phyloP scores from a whole-genome alignment of 345 rosid species.

The Acer yangbiense region DNA sequence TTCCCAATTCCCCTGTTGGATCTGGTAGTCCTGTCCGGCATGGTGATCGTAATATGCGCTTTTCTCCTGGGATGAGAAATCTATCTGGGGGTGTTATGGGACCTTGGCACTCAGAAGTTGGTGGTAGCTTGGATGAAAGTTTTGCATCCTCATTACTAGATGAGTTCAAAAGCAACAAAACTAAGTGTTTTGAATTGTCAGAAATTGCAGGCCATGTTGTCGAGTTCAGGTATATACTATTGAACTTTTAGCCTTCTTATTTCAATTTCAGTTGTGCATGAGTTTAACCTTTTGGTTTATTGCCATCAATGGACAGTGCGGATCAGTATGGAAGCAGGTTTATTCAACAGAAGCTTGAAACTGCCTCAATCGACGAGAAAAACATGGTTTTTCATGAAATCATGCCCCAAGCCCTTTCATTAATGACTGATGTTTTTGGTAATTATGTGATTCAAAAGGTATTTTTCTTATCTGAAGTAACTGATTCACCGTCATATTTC shows the following conservation, averaged over 20 bases:
- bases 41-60: slow-evolving; percentile 49
- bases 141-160: slow-evolving; percentile 62
- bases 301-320: slow-evolving; percentile 47
- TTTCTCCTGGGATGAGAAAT: slow-evolving; percentile 55
- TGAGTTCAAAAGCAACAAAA: slow-evolving; percentile 70
- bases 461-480: slow-evolving; percentile 8
- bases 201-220: slow-evolving; percentile 76
- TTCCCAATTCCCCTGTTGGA: slow-evolving; percentile 54
- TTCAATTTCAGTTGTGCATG: background rate
- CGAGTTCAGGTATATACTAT: slow-evolving; percentile 62
- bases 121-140: slow-evolving; percentile 48
- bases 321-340: slow-evolving; percentile 97
- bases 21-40: slow-evolving; percentile 55
- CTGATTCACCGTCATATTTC: background rate
- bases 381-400: slow-evolving; percentile 88
- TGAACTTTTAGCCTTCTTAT: background rate
- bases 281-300: slow-evolving; percentile 17
- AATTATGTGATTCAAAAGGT: slow-evolving; percentile 98
- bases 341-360: slow-evolving; percentile 96
- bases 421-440: slow-evolving; percentile 97
- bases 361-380: slow-evolving; percentile 82
- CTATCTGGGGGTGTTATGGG: slow-evolving; percentile 52
- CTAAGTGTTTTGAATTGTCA: slow-evolving; percentile 69
- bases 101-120: slow-evolving; percentile 57
- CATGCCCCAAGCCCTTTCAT: slow-evolving; percentile 76